Base-by-base conservation (phyloP, 305 asterid species). In the Fraxinus angustifolia region DNA sequence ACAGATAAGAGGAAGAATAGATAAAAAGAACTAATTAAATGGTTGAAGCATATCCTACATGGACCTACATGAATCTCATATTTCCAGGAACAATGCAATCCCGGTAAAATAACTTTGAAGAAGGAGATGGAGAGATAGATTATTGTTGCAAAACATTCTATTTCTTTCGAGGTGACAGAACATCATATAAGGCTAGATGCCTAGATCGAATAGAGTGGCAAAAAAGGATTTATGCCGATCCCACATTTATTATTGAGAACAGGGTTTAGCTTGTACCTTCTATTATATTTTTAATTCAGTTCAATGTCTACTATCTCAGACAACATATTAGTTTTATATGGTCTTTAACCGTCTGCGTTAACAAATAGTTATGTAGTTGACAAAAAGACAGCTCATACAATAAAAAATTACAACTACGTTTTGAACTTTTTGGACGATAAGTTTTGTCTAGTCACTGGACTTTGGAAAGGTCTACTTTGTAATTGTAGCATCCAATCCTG, bases 1-100 rank as follows among this genome's bases (percentile, higher is more conserved):
- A 77, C 77, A 74, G 50, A 6, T 23, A 74, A 74, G 56, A 85
- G 76, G 70, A 33, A 58, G 7, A 67, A 21, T 23, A 23, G 34
- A 62, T 23, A 21, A 10, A 62, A 62, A 62, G n/a, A 62, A 62
- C 16, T 6, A 62, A 23, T 62, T 62, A 8, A 62, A 62, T 21
- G 2, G 71, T 62, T 21, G 71, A 62, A 62, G 71, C 71, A 62
- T 8, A 62, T 62, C 71, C 10, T 23, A 8, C 71, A 62, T 8
- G 3, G 33, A 19, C 71, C 33, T 62, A 21, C 14, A 23, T 3
- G n/a, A 23, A 23, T 62, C 34, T 62, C 72, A 23, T 26, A 62
- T 3, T 62, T 62, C 30, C 34, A 8, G n/a, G 34, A 62, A 23
- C 16, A 62, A 62, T 62, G 33, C 33, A 23, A 19, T 62, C 16